Conservation (phyloP, 257 asterid species). For the Solanum medicagineum region DNA sequence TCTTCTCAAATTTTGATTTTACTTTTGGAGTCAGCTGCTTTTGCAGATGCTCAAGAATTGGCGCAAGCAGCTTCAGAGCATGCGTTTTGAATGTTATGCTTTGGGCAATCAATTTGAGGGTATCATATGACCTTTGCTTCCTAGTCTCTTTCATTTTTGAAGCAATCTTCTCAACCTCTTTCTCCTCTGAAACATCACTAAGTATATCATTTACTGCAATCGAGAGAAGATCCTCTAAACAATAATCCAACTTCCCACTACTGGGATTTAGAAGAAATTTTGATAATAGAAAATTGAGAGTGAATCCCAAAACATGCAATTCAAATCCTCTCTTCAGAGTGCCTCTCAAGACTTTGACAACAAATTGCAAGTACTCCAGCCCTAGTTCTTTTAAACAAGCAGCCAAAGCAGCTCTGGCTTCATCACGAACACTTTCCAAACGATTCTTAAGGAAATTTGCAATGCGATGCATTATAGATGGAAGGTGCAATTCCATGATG, state of each 20-base stretch:
- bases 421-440: slow-evolving; percentile 78
- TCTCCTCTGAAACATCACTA: slow-evolving; percentile 90
- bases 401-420: slow-evolving; percentile 84
- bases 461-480: slow-evolving; percentile 81
- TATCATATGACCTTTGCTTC: slow-evolving; percentile 78
- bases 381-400: slow-evolving; percentile 86
- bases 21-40: slow-evolving; percentile 61
- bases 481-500: slow-evolving; percentile 67
- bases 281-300: slow-evolving; percentile 64
- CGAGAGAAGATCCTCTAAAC: slow-evolving; percentile 68
- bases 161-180: slow-evolving; percentile 95
- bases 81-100: slow-evolving; percentile 69
- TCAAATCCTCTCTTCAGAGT: slow-evolving; percentile 76
- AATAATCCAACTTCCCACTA: slow-evolving; percentile 65
- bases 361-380: slow-evolving; percentile 68
- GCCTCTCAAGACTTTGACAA: slow-evolving; percentile 61
- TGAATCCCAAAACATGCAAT: slow-evolving; percentile 82
- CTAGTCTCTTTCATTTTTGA: slow-evolving; percentile 93
- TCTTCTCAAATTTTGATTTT: slow-evolving; percentile 68
- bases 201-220: slow-evolving; percentile 66
- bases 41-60: slow-evolving; percentile 48
- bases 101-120: slow-evolving; percentile 77
- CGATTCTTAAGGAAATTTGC: slow-evolving; percentile 73
- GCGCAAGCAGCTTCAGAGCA: slow-evolving; percentile 59
- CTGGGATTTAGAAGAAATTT: slow-evolving; percentile 47